Percentiles rank a stretch among this genome's conserved stretches.
Evolutionary conservation across 768 basidiomycete genomes (phyloP).

Genomic region (Trametes elegans): DNA sequence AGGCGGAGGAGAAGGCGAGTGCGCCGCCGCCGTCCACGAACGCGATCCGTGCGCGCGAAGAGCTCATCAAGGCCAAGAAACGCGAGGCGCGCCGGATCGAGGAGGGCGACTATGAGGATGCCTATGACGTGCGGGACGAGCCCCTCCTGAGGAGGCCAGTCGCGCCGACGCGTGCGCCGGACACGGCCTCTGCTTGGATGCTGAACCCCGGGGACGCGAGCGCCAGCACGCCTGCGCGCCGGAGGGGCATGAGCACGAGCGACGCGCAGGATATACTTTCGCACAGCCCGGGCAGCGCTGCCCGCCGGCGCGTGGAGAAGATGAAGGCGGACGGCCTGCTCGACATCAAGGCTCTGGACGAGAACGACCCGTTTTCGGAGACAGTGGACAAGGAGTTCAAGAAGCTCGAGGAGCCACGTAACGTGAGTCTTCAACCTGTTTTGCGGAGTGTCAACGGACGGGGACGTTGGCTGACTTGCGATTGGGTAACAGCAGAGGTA

Average conservation of each 20-base stretch:
- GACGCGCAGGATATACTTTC: slow-evolving; percentile 53
- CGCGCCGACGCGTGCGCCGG: not conserved
- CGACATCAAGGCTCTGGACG: slow-evolving; percentile 37
- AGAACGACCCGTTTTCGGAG: slow-evolving; percentile 58
- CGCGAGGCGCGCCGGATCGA: slow-evolving; percentile 59
- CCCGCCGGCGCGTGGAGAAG: slow-evolving; percentile 17
- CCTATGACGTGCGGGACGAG: slow-evolving; percentile 25
- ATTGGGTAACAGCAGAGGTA: slow-evolving; percentile 56
- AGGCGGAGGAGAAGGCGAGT: not conserved
- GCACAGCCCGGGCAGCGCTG: slow-evolving; percentile 28
- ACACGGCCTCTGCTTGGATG: not conserved
- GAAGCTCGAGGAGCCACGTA: slow-evolving; percentile 49
- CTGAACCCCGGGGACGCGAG: slow-evolving; percentile 27
- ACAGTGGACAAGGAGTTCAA: slow-evolving; percentile 74
- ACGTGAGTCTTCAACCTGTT: slow-evolving; percentile 33
- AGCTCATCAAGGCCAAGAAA: slow-evolving; percentile 68
- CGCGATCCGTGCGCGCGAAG: slow-evolving; percentile 63
- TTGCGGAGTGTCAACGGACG: slow-evolving; percentile 1
- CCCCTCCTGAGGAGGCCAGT: not conserved
- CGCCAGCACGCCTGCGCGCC: slow-evolving; percentile 49
- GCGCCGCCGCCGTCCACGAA: slow-evolving; percentile 52
- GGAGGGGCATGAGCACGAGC: slow-evolving; percentile 78
- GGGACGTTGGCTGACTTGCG: not conserved
- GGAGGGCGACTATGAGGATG: slow-evolving; percentile 54
- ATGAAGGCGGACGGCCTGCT: slow-evolving; percentile 34